A percentile compares a stretch with the other conserved stretches of the same genome.
Conservation (phyloP, 306 rosid genomes). For the Lathyrus sativus region DNA sequence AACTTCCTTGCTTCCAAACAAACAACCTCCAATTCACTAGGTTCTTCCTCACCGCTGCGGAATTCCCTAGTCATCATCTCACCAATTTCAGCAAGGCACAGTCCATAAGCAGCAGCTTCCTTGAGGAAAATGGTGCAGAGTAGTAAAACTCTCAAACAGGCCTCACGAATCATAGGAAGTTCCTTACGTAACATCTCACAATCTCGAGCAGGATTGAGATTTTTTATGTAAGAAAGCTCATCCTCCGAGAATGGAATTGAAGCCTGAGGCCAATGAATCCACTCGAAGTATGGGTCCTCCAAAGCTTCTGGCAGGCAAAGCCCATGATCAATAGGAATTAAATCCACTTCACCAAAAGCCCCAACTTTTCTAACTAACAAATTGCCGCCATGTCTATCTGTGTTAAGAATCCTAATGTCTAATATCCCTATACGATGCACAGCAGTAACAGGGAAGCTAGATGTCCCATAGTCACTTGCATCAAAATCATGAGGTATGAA, state of each 20-base stretch:
- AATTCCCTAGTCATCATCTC: conserved; percentile 98
- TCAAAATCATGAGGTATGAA: conserved; percentile 94
- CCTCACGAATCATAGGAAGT: conserved; percentile 96
- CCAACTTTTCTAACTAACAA: conserved; percentile 90
- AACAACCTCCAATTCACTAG: conserved; percentile 90
- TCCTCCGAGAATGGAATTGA: conserved; percentile 94
- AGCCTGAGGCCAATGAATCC: conserved; percentile 99
- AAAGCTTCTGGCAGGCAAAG: conserved; percentile 92
- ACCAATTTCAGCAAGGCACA: conserved; percentile 92
- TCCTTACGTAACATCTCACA: conserved; percentile 78
- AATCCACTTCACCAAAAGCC: conserved; percentile 85
- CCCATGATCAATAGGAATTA: conserved; percentile 95
- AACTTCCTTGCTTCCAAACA: conserved; percentile 84
- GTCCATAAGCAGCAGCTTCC: conserved; percentile 78
- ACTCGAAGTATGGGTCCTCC: conserved; percentile 98
- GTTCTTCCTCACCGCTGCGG: conserved; percentile 86
- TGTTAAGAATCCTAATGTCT: conserved; percentile 94
- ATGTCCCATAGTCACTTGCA: conserved; percentile 98
- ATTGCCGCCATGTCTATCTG: conserved; percentile 97
- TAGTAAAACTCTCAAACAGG: conserved; percentile 80
- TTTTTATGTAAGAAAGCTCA: conserved; percentile 74
- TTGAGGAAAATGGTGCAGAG: conserved; percentile 92
- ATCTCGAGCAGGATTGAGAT: conserved; percentile 67
- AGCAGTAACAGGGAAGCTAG: conserved; percentile 86
- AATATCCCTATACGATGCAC: conserved; percentile 97